Conservation (phyloP, 1,139 yeast genomes). For the Geotrichum histeridarum region DNA sequence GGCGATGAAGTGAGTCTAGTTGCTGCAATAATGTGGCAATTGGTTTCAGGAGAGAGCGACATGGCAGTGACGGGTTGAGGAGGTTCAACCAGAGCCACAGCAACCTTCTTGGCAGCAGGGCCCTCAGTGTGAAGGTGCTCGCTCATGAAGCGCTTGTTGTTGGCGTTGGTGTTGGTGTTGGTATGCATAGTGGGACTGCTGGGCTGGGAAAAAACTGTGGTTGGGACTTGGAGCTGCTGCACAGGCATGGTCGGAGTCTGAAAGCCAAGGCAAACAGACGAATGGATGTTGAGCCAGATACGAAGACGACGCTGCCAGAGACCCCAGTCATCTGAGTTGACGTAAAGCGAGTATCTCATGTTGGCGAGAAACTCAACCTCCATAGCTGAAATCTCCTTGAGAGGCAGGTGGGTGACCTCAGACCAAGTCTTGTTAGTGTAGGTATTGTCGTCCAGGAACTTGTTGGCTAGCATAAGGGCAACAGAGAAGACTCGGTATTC, state of each 20-base stretch:
- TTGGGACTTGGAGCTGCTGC: neutral
- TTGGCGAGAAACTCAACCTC: conserved; percentile 47
- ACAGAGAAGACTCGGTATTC: conserved; percentile 60
- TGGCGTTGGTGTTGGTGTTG: neutral
- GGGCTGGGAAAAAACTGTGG: neutral
- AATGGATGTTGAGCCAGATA: conserved; percentile 27
- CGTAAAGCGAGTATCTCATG: conserved; percentile 33
- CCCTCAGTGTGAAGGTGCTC: no score
- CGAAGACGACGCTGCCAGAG: conserved; percentile 29
- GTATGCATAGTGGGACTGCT: neutral
- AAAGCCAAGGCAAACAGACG: conserved; percentile 3
- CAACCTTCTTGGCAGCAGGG: neutral
- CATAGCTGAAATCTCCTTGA: conserved; percentile 52
- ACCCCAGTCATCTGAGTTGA: conserved; percentile 30
- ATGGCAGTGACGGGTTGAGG: neutral
- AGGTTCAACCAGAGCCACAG: neutral
- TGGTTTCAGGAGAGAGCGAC: no score
- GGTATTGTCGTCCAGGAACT: conserved; percentile 89
- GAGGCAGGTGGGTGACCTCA: conserved; percentile 75
- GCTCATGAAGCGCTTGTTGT: neutral
- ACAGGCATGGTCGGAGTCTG: neutral
- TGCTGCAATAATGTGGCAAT: neutral
- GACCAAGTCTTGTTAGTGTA: conserved; percentile 91
- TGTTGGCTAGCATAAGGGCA: conserved; percentile 75
- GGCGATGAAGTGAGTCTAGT: conserved; percentile 11